Evolutionary conservation across 83 land plant genomes (phyloP).

Genomic region (Picea abies): DNA sequence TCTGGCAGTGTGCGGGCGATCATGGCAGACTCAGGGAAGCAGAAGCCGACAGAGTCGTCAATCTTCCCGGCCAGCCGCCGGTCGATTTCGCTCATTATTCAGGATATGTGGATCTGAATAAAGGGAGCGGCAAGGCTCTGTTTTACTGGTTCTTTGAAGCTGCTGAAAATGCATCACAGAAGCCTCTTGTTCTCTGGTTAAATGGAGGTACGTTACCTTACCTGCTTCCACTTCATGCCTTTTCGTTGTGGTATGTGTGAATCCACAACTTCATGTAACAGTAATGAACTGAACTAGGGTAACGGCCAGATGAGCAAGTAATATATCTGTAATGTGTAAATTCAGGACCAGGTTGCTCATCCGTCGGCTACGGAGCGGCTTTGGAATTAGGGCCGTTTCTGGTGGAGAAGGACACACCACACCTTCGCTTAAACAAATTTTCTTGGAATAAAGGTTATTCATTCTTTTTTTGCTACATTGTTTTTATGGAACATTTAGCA

Average conservation of each 20-base stretch:
- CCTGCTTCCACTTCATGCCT: not conserved
- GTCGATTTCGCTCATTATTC: slow-evolving; percentile 62
- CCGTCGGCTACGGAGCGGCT: slow-evolving; percentile 57
- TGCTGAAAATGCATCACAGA: slow-evolving; percentile 21
- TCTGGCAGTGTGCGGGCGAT: too few species aligned
- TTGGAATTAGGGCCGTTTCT: slow-evolving; percentile 68
- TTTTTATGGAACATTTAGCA: not conserved
- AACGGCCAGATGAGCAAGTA: not conserved
- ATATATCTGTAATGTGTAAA: not conserved
- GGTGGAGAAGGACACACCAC: slow-evolving; percentile 30
- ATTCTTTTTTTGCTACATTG: not conserved
- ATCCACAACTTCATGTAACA: not conserved
- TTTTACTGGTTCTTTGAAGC: slow-evolving; percentile 80
- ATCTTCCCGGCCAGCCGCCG: slow-evolving; percentile 63
- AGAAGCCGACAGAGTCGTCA: slow-evolving; percentile 39
- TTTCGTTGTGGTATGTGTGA: too few species aligned
- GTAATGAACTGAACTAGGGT: not conserved
- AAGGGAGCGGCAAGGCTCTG: slow-evolving; percentile 52
- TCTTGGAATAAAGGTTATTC: slow-evolving; percentile 65
- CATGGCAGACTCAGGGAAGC: too few species aligned
- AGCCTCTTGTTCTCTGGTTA: slow-evolving; percentile 66
- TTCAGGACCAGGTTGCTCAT: slow-evolving; percentile 85
- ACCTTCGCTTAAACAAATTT: slow-evolving; percentile 41
- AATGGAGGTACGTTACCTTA: slow-evolving; percentile 57
- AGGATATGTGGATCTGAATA: slow-evolving; percentile 54